These are phyloP conservation scores for Orychophragmus violaceus DNA, from an alignment of 345 rosid species.

Conservation along the genomic window DNA sequence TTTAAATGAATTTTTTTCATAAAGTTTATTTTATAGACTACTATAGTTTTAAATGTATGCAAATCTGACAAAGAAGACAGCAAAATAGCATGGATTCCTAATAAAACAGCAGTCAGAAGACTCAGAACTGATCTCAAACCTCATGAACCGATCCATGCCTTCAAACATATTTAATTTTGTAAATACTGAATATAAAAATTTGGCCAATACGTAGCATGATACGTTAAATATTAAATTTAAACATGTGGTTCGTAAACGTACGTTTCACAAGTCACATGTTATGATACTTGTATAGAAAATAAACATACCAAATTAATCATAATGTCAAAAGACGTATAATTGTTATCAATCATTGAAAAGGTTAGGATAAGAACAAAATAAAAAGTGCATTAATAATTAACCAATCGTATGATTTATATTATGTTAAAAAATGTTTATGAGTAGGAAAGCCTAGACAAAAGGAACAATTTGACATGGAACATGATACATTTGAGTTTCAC, in stretches of 20 bases:
- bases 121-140: conserved; percentile 15
- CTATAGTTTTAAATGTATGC: conserved; percentile 3
- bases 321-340: conserved; percentile 21
- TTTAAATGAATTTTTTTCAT: not conserved
- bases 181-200: conserved; percentile 14
- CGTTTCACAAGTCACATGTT: conserved; percentile 28
- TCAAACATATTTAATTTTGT: not conserved
- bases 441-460: conserved; percentile 8
- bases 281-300: conserved; percentile 13
- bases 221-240: conserved; percentile 6
- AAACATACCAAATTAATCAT: conserved; percentile 26
- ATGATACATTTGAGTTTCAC: conserved; percentile 11
- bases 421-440: not conserved
- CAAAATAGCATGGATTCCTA: conserved; percentile 4
- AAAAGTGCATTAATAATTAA: not conserved
- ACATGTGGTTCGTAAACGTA: conserved; percentile 24
- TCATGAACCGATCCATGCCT: conserved; percentile 16
- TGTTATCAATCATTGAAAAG: conserved; percentile 12
- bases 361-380: conserved; percentile 25
- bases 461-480: conserved; percentile 12
- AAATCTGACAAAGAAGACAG: conserved; percentile 7
- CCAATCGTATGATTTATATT: not conserved
- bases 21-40: not conserved
- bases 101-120: conserved; percentile 23
- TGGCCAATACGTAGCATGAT: conserved; percentile 33